Evolutionary conservation across 305 asterid species (phyloP).

Genomic region (Solanum chacoense): DNA sequence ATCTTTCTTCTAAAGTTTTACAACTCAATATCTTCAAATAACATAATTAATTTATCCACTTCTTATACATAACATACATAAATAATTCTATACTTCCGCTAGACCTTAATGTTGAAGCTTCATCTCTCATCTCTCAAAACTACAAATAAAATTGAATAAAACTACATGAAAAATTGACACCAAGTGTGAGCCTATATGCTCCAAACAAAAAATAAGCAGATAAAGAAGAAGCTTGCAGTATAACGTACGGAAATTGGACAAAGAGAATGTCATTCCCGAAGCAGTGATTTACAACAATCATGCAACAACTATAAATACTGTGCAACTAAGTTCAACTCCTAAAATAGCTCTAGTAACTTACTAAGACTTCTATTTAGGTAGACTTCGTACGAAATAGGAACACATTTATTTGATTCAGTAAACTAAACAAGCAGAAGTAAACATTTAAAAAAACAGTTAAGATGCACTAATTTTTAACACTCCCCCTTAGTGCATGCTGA

Average conservation of each 20-base stretch:
- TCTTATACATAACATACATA: neutral
- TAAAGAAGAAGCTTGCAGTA: neutral
- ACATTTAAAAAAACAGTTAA: too few species aligned
- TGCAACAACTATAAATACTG: neutral
- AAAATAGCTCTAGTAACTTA: neutral
- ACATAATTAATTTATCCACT: neutral
- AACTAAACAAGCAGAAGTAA: too few species aligned
- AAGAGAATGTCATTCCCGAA: neutral
- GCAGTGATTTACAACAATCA: neutral
- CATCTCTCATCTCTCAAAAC: neutral
- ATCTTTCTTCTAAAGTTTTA: neutral
- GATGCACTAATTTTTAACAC: neutral
- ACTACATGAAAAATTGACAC: neutral
- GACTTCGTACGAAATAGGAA: too few species aligned
- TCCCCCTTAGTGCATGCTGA: neutral
- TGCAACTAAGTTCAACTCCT: neutral
- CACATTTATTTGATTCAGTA: neutral
- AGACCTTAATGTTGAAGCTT: neutral
- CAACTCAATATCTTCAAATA: neutral
- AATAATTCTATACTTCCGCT: neutral
- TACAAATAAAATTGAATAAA: neutral
- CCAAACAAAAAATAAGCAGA: neutral
- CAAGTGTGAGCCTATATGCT: neutral
- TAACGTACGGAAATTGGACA: neutral
- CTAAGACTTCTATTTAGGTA: neutral